These are phyloP conservation scores for Paraglomus occultum DNA, from an alignment of 192 early-diverging fungal genomes.

Conservation along the genomic window DNA sequence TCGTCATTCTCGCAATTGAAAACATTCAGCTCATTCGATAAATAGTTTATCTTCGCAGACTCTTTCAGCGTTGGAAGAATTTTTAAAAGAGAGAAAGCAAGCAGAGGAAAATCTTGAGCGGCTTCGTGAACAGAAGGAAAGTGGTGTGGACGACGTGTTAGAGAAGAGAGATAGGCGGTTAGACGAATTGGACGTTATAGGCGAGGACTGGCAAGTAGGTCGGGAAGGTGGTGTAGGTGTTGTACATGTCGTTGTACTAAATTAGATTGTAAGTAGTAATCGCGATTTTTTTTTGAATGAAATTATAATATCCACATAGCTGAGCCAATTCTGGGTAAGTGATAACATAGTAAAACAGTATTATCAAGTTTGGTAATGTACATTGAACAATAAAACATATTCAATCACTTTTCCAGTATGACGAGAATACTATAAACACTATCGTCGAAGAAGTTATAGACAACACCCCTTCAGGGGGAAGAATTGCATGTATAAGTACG, in stretches of 20 bases:
- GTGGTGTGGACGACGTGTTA: constrained; percentile 23
- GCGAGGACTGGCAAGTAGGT: constrained; percentile 23
- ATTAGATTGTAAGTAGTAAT: neutral
- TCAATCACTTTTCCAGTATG: constrained; percentile 33
- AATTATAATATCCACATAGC: constrained; percentile 20
- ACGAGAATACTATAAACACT: constrained; percentile 40
- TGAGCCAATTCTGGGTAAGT: constrained; percentile 53
- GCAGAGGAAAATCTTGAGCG: constrained; percentile 60
- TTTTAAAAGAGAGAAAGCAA: constrained; percentile 56
- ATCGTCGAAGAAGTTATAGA: constrained; percentile 39
- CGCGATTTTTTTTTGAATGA: neutral
- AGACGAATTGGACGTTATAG: constrained; percentile 34
- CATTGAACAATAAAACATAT: neutral
- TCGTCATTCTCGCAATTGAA: too few relatives aligned
- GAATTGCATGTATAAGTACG: constrained; percentile 58
- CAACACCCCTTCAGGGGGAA: constrained; percentile 36
- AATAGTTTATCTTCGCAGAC: constrained; percentile 24
- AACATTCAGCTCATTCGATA: too few relatives aligned
- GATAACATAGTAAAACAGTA: constrained; percentile 27
- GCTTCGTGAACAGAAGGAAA: constrained; percentile 53
- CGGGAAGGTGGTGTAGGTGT: constrained; percentile 36
- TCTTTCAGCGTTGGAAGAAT: constrained; percentile 27
- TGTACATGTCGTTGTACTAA: constrained; percentile 52
- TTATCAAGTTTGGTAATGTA: constrained; percentile 3
- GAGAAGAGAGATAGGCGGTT: constrained; percentile 19